These are phyloP conservation scores for Penicillium egyptiacum DNA, from an alignment of 495 filamentous ascomycete genomes.

Conservation along the genomic window DNA sequence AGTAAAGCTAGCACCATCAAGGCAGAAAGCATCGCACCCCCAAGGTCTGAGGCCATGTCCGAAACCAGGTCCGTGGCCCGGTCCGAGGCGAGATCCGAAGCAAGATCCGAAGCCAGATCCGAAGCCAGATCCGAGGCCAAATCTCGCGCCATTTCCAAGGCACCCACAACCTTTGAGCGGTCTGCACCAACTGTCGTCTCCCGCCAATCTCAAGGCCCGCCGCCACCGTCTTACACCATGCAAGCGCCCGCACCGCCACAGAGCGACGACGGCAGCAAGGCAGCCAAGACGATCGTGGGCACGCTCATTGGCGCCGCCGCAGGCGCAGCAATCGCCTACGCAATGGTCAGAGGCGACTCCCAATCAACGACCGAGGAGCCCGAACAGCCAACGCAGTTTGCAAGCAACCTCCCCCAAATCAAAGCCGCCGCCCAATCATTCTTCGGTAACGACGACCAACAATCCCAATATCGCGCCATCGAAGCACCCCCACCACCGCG, in stretches of 20 bases:
- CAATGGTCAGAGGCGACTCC: slow-evolving; percentile 58
- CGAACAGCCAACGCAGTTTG: slow-evolving; percentile 26
- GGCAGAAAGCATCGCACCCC: slow-evolving; percentile 32
- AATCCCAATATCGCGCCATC: slow-evolving; percentile 34
- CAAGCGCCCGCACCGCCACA: slow-evolving; percentile 30
- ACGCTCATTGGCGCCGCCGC: slow-evolving; percentile 75
- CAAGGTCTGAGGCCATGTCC: slow-evolving; percentile 25
- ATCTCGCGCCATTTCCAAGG: slow-evolving; percentile 34
- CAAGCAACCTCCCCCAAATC: slow-evolving; percentile 32
- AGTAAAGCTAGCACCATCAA: slow-evolving; percentile 34
- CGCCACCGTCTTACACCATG: slow-evolving; percentile 33
- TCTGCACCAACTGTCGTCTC: slow-evolving; percentile 32
- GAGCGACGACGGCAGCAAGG: slow-evolving; percentile 40
- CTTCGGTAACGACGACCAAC: slow-evolving; percentile 25
- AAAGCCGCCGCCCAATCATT: slow-evolving; percentile 26
- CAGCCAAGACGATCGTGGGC: slow-evolving; percentile 63
- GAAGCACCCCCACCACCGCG: slow-evolving; percentile 44
- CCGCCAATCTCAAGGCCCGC: slow-evolving; percentile 27
- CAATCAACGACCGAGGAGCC: slow-evolving; percentile 19
- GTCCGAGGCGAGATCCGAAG: slow-evolving; percentile 23
- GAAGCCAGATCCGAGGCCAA: slow-evolving; percentile 12
- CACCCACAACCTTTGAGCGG: slow-evolving; percentile 31
- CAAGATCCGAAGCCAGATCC: background rate
- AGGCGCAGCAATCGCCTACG: slow-evolving; percentile 73
- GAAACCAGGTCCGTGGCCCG: background rate